Base-by-base conservation (phyloP, 371 early-diverging fungal species). In the Scutellospora calospora region DNA sequence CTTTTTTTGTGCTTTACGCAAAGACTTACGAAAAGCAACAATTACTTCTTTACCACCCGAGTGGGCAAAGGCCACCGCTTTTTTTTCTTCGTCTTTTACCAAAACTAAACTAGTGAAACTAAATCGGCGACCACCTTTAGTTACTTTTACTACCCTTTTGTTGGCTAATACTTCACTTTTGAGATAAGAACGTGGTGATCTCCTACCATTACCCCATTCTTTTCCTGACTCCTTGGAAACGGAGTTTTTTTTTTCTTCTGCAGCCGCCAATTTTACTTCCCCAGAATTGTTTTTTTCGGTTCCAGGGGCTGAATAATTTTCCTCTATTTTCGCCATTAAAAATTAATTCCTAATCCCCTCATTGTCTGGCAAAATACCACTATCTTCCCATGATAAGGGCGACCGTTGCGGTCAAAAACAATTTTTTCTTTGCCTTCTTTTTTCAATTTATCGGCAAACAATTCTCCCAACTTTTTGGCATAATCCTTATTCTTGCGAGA, bases 341-440 rank as follows among this genome's bases (percentile, higher is more conserved):
- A 73, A 73, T 73, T 73, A 73, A 73, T 73, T 52, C 73, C 73
- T 73, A 73, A 20, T 51, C 54, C 2, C 18, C 73, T n/a, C 73
- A 73, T 74, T 54, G 55, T 57, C 31, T 55, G 12, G n/a, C 75
- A 74, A 54, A 74, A 54, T 1, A 55, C 57, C n/a, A 22, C 16
- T 35, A 55, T 55, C 25, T 74, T 74, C 2, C 75, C 75, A 18
- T 25, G 75, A 74, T 74, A 74, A 74, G 75, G 75, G 1, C 75
- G 75, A 74, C 57, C 75, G 29, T 74, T 74, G 35, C 57, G 75
- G 57, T 74, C 75, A 74, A 74, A 74, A 74, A 74, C 35, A 22
- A 55, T 74, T 54, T 54, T 74, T 35, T 74, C 57, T 55, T 55
- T 35, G 4, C 38, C 22, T 0, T 11, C 55, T 74, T 74, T 54